phyloP scores from a whole-genome alignment of 2,329 filamentous ascomycete genomes.

The Zelopaecilomyces penicillatus region DNA sequence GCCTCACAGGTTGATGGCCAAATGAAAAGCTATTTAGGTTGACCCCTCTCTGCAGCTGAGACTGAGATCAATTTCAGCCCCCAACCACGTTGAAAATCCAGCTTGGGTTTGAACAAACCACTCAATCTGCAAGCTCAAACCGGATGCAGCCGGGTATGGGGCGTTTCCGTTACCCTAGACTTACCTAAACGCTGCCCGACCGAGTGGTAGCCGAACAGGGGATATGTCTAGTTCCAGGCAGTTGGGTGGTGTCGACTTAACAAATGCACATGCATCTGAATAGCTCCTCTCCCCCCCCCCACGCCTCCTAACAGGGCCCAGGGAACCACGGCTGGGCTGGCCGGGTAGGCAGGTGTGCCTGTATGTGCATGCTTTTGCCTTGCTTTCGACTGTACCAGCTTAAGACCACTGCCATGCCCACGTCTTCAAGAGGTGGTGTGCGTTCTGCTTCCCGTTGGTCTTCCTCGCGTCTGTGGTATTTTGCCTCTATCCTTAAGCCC shows the following conservation, averaged over 20 bases:
- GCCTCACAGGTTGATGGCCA: too few species aligned
- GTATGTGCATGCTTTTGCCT: neutral
- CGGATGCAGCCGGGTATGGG: conserved; percentile 7
- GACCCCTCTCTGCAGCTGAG: too few species aligned
- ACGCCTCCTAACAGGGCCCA: conserved; percentile 9
- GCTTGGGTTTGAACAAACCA: too few species aligned
- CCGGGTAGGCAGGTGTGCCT: too few species aligned
- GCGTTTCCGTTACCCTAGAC: conserved; percentile 10
- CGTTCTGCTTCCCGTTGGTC: conserved; percentile 1
- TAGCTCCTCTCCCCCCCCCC: conserved; percentile 8
- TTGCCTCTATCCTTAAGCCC: conserved; percentile 4
- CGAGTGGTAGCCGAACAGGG: conserved; percentile 6
- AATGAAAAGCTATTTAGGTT: too few species aligned
- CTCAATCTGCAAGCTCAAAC: neutral
- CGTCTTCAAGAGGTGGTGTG: neutral
- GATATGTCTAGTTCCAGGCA: conserved; percentile 2
- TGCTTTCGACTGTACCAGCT: conserved; percentile 6
- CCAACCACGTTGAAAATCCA: too few species aligned
- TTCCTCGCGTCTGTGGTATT: conserved; percentile 4
- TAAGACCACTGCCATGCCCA: conserved; percentile 10
- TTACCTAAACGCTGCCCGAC: conserved; percentile 8
- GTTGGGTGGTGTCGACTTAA: conserved; percentile 1
- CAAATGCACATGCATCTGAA: conserved; percentile 8
- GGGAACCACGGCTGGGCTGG: conserved; percentile 1
- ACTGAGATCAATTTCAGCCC: too few species aligned